These are phyloP conservation scores for Leucaena leucocephala DNA, from an alignment of 306 rosid species.

Conservation along the genomic window DNA sequence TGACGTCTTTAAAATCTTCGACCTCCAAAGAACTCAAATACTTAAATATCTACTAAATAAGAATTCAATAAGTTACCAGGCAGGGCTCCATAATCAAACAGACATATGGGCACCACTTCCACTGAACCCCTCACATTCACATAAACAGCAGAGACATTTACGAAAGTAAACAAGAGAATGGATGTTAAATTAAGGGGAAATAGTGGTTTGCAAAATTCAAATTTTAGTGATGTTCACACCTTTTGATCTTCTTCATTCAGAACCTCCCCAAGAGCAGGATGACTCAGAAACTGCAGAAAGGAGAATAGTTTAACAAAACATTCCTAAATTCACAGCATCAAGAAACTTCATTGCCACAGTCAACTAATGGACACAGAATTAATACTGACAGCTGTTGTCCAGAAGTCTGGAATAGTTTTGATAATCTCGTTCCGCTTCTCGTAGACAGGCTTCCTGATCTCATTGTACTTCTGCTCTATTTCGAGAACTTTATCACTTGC, in stretches of 20 bases:
- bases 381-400: slow-evolving; percentile 83
- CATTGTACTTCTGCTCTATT: slow-evolving; percentile 90
- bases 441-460: slow-evolving; percentile 78
- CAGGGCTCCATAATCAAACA: background rate
- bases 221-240: slow-evolving; percentile 43
- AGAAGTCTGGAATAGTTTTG: slow-evolving; percentile 89
- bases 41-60: slow-evolving; percentile 72
- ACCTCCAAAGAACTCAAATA: slow-evolving; percentile 84
- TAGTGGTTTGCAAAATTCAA: background rate
- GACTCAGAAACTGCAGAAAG: slow-evolving; percentile 63
- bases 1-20: slow-evolving; percentile 86
- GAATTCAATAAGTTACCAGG: background rate
- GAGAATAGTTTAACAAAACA: background rate
- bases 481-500: slow-evolving; percentile 89
- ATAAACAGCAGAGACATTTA: background rate
- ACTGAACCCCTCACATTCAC: too few species aligned
- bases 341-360: background rate
- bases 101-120: too few species aligned
- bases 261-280: slow-evolving; percentile 71
- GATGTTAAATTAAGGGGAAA: background rate
- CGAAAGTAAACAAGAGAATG: background rate
- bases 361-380: background rate
- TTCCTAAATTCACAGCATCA: background rate
- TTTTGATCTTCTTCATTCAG: slow-evolving; percentile 84
- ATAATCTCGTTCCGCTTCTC: slow-evolving; percentile 73